Conservation (phyloP, 192 early-diverging fungal genomes). For the Piromyces finnis region DNA sequence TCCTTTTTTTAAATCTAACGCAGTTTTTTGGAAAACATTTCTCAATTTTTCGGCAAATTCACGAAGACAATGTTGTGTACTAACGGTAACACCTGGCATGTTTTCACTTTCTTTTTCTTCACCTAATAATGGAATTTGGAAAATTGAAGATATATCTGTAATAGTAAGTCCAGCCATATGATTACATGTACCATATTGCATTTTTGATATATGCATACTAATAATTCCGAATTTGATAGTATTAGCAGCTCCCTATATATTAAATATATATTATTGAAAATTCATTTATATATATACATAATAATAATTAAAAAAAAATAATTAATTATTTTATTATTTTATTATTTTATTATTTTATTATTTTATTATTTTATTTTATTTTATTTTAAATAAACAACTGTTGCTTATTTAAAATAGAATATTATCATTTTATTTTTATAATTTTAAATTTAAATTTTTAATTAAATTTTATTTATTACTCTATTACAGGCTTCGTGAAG, state of each 20-base stretch:
- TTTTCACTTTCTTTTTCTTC: neutral
- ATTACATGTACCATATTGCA: neutral
- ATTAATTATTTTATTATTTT: neutral
- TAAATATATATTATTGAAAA: too few relatives aligned
- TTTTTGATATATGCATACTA: slow-evolving; percentile 59
- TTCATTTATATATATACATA: too few relatives aligned
- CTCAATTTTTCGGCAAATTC: neutral
- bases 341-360: too few relatives aligned
- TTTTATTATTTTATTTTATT: too few relatives aligned
- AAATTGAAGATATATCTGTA: neutral
- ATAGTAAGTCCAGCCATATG: neutral
- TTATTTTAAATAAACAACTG: too few relatives aligned
- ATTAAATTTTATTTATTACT: too few relatives aligned
- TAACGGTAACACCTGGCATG: neutral
- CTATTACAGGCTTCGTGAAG: slow-evolving; percentile 26
- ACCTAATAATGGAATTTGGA: neutral
- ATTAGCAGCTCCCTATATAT: slow-evolving; percentile 41
- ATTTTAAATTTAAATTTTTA: too few relatives aligned
- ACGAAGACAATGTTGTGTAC: neutral
- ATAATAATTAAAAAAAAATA: neutral
- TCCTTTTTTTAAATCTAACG: neutral
- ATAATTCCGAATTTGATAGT: slow-evolving; percentile 67
- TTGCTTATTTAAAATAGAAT: too few relatives aligned
- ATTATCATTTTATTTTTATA: too few relatives aligned
- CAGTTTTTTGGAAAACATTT: neutral